Evolutionary conservation across 371 early-diverging fungal species (phyloP).

Genomic region (Actinomortierella ambigua): DNA sequence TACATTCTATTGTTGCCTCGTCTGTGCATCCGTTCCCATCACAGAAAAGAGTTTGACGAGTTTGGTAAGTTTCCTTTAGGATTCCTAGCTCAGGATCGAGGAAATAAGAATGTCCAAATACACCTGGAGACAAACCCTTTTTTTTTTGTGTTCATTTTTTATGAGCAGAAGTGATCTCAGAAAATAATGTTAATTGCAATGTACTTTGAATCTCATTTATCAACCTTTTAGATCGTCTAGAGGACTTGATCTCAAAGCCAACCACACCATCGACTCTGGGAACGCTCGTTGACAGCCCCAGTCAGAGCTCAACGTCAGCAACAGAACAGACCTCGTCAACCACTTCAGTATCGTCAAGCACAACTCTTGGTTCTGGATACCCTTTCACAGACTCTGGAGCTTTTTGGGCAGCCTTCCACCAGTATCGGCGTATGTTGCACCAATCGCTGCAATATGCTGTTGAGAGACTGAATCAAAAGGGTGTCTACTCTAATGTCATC

Average conservation of each 20-base stretch:
- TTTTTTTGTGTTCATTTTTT: no score
- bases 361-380: slow-evolving; percentile 43
- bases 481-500: slow-evolving; percentile 55
- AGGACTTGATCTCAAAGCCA: slow-evolving; percentile 38
- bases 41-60: slow-evolving; percentile 52
- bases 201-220: background rate
- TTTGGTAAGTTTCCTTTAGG: slow-evolving; percentile 40
- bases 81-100: no score
- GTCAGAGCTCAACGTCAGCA: slow-evolving; percentile 18
- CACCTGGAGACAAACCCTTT: no score
- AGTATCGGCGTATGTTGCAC: slow-evolving; percentile 28
- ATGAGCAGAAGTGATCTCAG: background rate
- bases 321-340: slow-evolving; percentile 36
- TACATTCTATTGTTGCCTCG: no score
- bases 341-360: slow-evolving; percentile 44
- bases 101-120: no score
- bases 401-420: slow-evolving; percentile 30
- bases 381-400: slow-evolving; percentile 40
- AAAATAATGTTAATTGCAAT: no score
- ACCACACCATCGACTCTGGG: slow-evolving; percentile 41
- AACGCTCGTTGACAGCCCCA: slow-evolving; percentile 36
- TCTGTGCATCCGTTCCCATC: background rate
- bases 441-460: slow-evolving; percentile 53
- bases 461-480: slow-evolving; percentile 49
- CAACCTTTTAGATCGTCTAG: slow-evolving; percentile 28